Conservation (phyloP, 306 rosid genomes). For the Aeschynomene evenia region DNA sequence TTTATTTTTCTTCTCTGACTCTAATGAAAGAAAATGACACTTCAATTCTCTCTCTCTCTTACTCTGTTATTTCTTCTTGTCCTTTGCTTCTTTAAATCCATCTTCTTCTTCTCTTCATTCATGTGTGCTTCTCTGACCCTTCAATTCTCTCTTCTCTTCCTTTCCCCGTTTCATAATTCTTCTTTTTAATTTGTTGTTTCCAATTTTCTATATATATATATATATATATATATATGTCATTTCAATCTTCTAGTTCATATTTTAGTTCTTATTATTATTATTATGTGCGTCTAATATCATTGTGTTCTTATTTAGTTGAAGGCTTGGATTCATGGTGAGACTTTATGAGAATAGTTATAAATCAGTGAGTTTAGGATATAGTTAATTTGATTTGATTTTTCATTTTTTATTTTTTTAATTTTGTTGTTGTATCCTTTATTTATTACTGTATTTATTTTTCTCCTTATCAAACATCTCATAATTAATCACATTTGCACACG, state of each 20-base stretch:
- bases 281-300: slow-evolving; percentile 13
- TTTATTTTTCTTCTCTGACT: slow-evolving; percentile 64
- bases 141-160: neutral
- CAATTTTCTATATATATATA: neutral
- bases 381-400: neutral
- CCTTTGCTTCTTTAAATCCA: slow-evolving; percentile 1
- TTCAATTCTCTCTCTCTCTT: slow-evolving; percentile 15
- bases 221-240: neutral
- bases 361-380: slow-evolving; percentile 1
- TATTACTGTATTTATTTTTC: too few species aligned
- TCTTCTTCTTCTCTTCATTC: slow-evolving; percentile 37
- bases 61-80: neutral
- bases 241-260: slow-evolving; percentile 1
- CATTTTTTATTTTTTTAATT: too few species aligned
- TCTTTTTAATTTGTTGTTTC: neutral
- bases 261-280: slow-evolving; percentile 16
- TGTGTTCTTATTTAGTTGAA: neutral
- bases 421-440: neutral
- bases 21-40: slow-evolving; percentile 68
- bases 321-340: slow-evolving; percentile 25
- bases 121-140: slow-evolving; percentile 39
- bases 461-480: neutral
- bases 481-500: too few species aligned
- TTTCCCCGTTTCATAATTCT: neutral
- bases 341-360: slow-evolving; percentile 1